Base-by-base conservation (phyloP, 2,329 filamentous ascomycete species). In the Fusarium sp. region DNA sequence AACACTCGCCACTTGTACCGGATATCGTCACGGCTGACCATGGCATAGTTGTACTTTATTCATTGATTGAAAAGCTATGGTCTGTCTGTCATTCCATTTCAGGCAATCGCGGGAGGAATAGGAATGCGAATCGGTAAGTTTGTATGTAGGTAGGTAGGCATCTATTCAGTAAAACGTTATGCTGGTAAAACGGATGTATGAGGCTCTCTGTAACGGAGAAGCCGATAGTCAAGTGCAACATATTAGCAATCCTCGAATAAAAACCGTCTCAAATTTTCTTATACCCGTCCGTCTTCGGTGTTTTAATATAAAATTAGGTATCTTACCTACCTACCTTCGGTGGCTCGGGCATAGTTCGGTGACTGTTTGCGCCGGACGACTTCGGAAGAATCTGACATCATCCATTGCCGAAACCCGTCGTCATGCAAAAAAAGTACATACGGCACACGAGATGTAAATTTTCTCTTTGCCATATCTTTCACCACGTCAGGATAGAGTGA, bases 291-390 rank as follows among this genome's bases (percentile, higher is more conserved):
- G 7, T 44, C n/a, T 39, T 53, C 39, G 38, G 49, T 21, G 9
- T 53, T 39, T 15, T n/a, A 48, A 33, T 33, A 13, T 29, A 29
- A 58, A 44, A 17, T n/a, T n/a, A n/a, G n/a, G n/a, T n/a, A n/a
- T n/a, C n/a, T n/a, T n/a, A n/a, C n/a, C n/a, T n/a, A n/a, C n/a
- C 21, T 31, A 19, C 37, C 33, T 41, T 63, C 55, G 63, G 52
- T 37, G 48, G 54, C 49, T 70, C 57, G 71, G 71, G 56, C 67
- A 71, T 73, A 70, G 68, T 64, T 73, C 71, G 71, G 71, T 58
- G 49, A 72, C 53, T 50, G 58, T 49, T 49, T 49, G 41, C 62
- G 31, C 43, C 61, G 53, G 59, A 66, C 66, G 44, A 46, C 61
- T 57, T 64, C 61, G 64, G 62, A 61, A 65, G 47, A 52, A 50